Base-by-base conservation (phyloP, 768 basidiomycete genomes). In the Pleurotus sapidus region DNA sequence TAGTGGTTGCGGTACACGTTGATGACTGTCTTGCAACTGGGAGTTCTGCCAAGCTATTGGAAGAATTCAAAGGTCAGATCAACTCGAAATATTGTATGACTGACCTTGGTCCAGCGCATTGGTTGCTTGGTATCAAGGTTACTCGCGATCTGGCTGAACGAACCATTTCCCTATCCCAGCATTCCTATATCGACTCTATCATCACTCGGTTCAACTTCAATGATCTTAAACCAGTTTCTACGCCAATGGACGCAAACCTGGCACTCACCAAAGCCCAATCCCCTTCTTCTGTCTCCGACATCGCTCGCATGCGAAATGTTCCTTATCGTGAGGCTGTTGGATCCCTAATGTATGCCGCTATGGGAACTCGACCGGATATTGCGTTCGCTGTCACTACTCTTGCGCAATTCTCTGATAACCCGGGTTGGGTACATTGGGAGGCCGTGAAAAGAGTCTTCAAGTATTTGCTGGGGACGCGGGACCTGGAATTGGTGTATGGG, bases 401-500 rank as follows among this genome's bases (percentile, higher is more conserved):
- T 1, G 58, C 66, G 0, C 69, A 62, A 15, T 75, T 69, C 66
- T 49, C 60, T 20, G 42, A 56, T 8, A 70, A 72, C 57, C 73
- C 72, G 1, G 64, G 65, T 0, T 14, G 11, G 0, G 43, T 47
- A 0, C 76, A 79, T 57, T 57, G 60, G 58, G 59, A 42, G 11
- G 63, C 66, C 1, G 46, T 47, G 4, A 73, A 73, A 55, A 67
- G 67, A 37, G 60, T 79, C 24, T 66, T 75, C 50, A 64, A 66
- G 6, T 82, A 81, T 59, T 61, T 83, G 11, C 64, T 64, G 43
- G 65, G 67, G 12, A 67, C 60, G 1, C 59, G 48, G 18, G 49
- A 57, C 20, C 37, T 64, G 14, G 51, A 50, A 11, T 55, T 70
- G 17, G 43, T 55, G 4, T 62, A 60, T 50, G 61, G 60, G n/a